A percentile compares a stretch with the other conserved stretches of the same genome.
phyloP scores from a whole-genome alignment of 1,284 basidiomycete genomes.

The Naganishia sp. region DNA sequence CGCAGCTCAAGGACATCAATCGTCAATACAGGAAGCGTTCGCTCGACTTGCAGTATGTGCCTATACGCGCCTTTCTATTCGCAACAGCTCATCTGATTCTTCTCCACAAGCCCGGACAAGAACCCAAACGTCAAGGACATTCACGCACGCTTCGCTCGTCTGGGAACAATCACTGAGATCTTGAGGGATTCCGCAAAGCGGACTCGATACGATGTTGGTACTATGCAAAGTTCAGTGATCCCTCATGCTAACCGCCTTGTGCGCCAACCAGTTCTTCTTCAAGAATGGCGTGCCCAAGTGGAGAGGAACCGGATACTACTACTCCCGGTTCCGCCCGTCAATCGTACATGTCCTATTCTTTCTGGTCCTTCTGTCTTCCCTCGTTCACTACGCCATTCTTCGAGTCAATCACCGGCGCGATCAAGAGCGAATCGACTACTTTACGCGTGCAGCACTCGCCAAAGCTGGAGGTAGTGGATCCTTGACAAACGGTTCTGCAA shows the following conservation, averaged over 20 bases:
- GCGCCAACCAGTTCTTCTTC: slow-evolving; percentile 49
- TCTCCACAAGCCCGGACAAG: slow-evolving; percentile 79
- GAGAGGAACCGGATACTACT: slow-evolving; percentile 67
- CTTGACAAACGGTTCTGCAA: slow-evolving; percentile 26
- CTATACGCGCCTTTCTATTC: slow-evolving; percentile 2
- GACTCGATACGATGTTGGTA: slow-evolving; percentile 63
- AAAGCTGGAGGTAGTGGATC: slow-evolving; percentile 66
- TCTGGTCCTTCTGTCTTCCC: slow-evolving; percentile 69
- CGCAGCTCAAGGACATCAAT: slow-evolving; percentile 70
- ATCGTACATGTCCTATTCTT: slow-evolving; percentile 75
- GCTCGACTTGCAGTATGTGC: slow-evolving; percentile 75
- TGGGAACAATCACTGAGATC: slow-evolving; percentile 82
- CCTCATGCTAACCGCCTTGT: neutral
- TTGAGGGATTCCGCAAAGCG: slow-evolving; percentile 73
- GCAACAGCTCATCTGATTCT: neutral
- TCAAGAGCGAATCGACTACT: slow-evolving; percentile 66
- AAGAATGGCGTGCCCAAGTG: slow-evolving; percentile 53
- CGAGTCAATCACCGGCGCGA: slow-evolving; percentile 74
- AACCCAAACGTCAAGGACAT: slow-evolving; percentile 77
- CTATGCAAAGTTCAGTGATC: slow-evolving; percentile 27
- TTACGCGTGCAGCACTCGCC: slow-evolving; percentile 64
- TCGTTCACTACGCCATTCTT: slow-evolving; percentile 76
- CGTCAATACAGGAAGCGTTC: slow-evolving; percentile 89
- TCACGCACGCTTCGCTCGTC: slow-evolving; percentile 80
- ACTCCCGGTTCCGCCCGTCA: slow-evolving; percentile 86